phyloP scores from a whole-genome alignment of 1,284 basidiomycete genomes.

The Pyrrhoderma noxium region DNA sequence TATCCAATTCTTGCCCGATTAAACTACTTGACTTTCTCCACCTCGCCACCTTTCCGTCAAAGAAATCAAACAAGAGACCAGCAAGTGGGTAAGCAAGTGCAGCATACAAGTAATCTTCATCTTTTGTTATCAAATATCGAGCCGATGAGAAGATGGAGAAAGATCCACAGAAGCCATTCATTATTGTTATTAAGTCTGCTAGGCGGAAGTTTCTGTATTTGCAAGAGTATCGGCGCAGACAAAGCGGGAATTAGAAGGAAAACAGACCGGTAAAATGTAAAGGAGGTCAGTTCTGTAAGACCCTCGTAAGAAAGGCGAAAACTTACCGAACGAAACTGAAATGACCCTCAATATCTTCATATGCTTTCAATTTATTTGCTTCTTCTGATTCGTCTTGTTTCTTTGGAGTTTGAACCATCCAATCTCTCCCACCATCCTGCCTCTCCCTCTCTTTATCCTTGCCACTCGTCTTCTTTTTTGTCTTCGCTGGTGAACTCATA shows the following conservation, averaged over 20 bases:
- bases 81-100: constrained; percentile 86
- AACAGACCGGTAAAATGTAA: no score
- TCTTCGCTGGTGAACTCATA: no score
- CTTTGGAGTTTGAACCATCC: no score
- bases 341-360: constrained; percentile 84
- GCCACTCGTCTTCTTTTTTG: no score
- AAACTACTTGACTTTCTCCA: constrained; percentile 95
- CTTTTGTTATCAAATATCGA: constrained; percentile 78
- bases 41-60: constrained; percentile 96
- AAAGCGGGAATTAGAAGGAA: no score
- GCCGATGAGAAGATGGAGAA: constrained; percentile 93
- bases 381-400: no score
- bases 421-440: no score
- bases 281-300: no score
- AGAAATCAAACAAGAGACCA: constrained; percentile 96
- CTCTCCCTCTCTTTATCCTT: no score
- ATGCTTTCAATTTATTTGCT: constrained; percentile 69
- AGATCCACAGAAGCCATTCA: constrained; percentile 98
- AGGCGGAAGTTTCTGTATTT: constrained; percentile 88
- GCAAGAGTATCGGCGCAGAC: neutral
- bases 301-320: no score
- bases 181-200: constrained; percentile 97
- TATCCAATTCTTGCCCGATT: constrained; percentile 98
- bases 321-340: constrained; percentile 88
- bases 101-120: constrained; percentile 75